Base-by-base conservation (phyloP, 23 red algal species). In the Pyropia yezoensis region DNA sequence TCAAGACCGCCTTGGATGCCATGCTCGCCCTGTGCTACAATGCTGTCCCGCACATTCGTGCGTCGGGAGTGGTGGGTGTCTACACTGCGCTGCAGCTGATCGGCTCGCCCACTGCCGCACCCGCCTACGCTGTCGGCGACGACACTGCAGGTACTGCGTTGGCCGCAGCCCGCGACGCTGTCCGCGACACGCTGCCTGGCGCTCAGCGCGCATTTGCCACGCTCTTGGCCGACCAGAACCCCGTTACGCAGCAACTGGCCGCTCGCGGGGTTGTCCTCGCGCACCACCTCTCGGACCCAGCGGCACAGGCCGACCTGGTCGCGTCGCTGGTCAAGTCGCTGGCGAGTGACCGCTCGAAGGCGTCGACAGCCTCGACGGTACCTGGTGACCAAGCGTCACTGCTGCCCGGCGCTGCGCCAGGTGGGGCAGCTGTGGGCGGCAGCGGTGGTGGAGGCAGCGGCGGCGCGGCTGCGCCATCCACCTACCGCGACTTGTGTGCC, bases 171-270 rank as follows among this genome's bases (percentile, higher is more conserved):
- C 82, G 69, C 32, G 34, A 77, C 24, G 27, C 47, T 49, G 32
- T 87, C 20, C 25, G 53, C 30, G 55, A 22, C 55, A 49, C 65
- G 52, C 57, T 87, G 1, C 71, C 71, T 7, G 51, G 76, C 18
- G 75, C 75, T 50, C 82, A 87, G 34, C 58, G 52, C 56, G 69
- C 82, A n/a, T 87, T 87, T 26, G 69, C 62, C 19, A 66, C 67
- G 50, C 54, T 87, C 7, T 57, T 87, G 14, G 71, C 59, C 24
- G 82, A 87, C 54, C 69, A 72, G 14, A 69, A 61, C 11, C 71
- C 75, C 23, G 75, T 87, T 71, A 65, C 65, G 14, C 82, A 87
- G 65, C 82, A 87, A 65, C 28, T 87, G 50, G 71, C 82, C 14
- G 75, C 82, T 18, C 75, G 82, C 56, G 82, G 82, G 15, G 71